A percentile compares a stretch with the other conserved stretches of the same genome.
Evolutionary conservation across 2,329 filamentous ascomycete genomes (phyloP).

Genomic region (Coniochaeta hoffmannii): DNA sequence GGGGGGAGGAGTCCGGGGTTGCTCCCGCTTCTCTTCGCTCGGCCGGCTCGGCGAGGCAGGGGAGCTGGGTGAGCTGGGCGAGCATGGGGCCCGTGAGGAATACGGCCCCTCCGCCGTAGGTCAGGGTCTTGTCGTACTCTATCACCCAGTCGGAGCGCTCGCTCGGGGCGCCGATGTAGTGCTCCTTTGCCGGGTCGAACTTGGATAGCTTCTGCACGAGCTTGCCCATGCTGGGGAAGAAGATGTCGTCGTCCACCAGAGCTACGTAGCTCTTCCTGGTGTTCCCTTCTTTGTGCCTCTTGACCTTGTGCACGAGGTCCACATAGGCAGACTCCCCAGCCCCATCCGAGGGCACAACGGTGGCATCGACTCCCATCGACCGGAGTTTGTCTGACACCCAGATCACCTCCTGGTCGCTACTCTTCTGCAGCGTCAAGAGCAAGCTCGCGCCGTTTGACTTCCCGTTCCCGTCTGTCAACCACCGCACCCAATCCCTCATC

Average conservation of each 20-base stretch:
- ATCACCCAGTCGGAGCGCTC: slow-evolving; percentile 34
- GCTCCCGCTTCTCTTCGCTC: neutral
- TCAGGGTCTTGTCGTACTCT: slow-evolving; percentile 22
- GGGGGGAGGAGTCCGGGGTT: neutral
- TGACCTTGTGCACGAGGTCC: slow-evolving; percentile 6
- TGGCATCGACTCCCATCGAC: slow-evolving; percentile 30
- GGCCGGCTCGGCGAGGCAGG: slow-evolving; percentile 23
- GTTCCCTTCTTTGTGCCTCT: neutral
- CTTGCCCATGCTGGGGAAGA: slow-evolving; percentile 33
- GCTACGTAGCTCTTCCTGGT: slow-evolving; percentile 31
- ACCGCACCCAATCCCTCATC: slow-evolving; percentile 34
- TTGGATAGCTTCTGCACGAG: slow-evolving; percentile 29
- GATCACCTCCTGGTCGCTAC: slow-evolving; percentile 24
- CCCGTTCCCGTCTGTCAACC: slow-evolving; percentile 34
- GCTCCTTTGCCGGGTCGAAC: slow-evolving; percentile 22
- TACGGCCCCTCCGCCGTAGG: slow-evolving; percentile 36
- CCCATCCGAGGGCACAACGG: slow-evolving; percentile 20
- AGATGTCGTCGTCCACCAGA: slow-evolving; percentile 38
- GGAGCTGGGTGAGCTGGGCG: slow-evolving; percentile 23
- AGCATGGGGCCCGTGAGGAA: slow-evolving; percentile 31
- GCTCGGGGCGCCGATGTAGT: slow-evolving; percentile 36
- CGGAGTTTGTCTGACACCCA: slow-evolving; percentile 23
- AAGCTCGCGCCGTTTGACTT: slow-evolving; percentile 35
- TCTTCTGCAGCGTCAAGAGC: slow-evolving; percentile 31
- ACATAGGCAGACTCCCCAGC: slow-evolving; percentile 16